A percentile compares a stretch with the other conserved stretches of the same genome.
Evolutionary conservation across 108 stramenopile species (phyloP).

Genomic region (Cyclotella kingstonii): DNA sequence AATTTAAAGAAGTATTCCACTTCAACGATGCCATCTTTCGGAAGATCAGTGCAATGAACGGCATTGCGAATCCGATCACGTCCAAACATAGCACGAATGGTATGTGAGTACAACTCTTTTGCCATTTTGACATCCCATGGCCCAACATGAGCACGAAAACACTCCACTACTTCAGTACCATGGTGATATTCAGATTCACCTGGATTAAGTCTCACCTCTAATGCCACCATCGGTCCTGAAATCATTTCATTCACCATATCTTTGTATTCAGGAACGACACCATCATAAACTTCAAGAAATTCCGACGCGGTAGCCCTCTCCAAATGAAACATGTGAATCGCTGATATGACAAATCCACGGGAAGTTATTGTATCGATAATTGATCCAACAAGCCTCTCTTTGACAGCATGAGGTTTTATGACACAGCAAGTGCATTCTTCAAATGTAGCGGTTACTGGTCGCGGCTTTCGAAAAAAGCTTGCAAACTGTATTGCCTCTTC

Average conservation of each 20-base stretch:
- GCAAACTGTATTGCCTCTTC: constrained; percentile 20
- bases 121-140: constrained; percentile 82
- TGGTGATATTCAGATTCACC: not conserved
- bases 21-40: constrained; percentile 67
- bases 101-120: constrained; percentile 52
- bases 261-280: constrained; percentile 46
- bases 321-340: constrained; percentile 53
- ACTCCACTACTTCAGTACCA: constrained; percentile 42
- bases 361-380: constrained; percentile 49
- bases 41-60: constrained; percentile 84
- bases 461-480: constrained; percentile 15
- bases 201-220: constrained; percentile 44
- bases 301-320: constrained; percentile 53
- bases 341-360: constrained; percentile 59
- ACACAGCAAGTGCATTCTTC: constrained; percentile 75
- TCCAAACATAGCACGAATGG: constrained; percentile 69
- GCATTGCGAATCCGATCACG: constrained; percentile 60
- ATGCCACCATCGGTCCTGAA: constrained; percentile 53
- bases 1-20: constrained; percentile 74
- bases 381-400: constrained; percentile 41
- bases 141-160: constrained; percentile 62
- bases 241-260: constrained; percentile 64
- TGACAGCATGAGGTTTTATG: constrained; percentile 74
- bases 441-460: constrained; percentile 53
- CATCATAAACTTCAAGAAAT: constrained; percentile 73